Percentiles rank a stretch among this genome's conserved stretches.
phyloP scores from a whole-genome alignment of 805 yeast genomes.

The Metschnikowia orientalis region DNA sequence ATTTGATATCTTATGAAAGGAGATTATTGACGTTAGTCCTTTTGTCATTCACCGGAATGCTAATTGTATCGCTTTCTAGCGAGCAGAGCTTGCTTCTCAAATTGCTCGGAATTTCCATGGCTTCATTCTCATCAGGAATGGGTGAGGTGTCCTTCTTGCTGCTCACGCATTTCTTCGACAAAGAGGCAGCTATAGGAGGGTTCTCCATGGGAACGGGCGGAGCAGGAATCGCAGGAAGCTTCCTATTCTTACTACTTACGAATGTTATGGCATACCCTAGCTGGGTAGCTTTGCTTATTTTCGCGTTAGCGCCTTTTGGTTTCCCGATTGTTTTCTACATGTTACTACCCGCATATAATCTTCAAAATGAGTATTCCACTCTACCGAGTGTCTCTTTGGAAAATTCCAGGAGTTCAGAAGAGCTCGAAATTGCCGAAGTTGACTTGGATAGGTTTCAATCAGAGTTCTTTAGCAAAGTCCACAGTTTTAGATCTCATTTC shows the following conservation, averaged over 20 bases:
- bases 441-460: not conserved
- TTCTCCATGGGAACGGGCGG: slow-evolving; percentile 96
- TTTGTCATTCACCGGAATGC: slow-evolving; percentile 72
- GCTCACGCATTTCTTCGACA: slow-evolving; percentile 70
- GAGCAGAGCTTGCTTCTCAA: slow-evolving; percentile 33
- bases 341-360: slow-evolving; percentile 20
- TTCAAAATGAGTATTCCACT: slow-evolving; percentile 2
- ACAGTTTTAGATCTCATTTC: not conserved
- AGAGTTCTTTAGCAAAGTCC: not conserved
- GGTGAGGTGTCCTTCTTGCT: slow-evolving; percentile 90
- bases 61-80: slow-evolving; percentile 47
- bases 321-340: slow-evolving; percentile 34
- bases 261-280: slow-evolving; percentile 59
- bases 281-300: slow-evolving; percentile 50
- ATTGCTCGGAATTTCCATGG: slow-evolving; percentile 68
- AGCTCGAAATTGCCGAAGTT: not conserved
- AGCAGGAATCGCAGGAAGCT: slow-evolving; percentile 86
- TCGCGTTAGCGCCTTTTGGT: slow-evolving; percentile 50
- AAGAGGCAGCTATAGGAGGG: slow-evolving; percentile 62
- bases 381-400: not conserved
- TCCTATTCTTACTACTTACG: slow-evolving; percentile 65
- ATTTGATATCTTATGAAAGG: slow-evolving; percentile 51
- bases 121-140: slow-evolving; percentile 80
- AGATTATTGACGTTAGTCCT: slow-evolving; percentile 54
- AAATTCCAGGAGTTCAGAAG: not conserved